A percentile compares a stretch with the other conserved stretches of the same genome.
These are phyloP conservation scores for Fusarium drepaniforme DNA, from an alignment of 2,329 filamentous ascomycete species.

Conservation along the genomic window DNA sequence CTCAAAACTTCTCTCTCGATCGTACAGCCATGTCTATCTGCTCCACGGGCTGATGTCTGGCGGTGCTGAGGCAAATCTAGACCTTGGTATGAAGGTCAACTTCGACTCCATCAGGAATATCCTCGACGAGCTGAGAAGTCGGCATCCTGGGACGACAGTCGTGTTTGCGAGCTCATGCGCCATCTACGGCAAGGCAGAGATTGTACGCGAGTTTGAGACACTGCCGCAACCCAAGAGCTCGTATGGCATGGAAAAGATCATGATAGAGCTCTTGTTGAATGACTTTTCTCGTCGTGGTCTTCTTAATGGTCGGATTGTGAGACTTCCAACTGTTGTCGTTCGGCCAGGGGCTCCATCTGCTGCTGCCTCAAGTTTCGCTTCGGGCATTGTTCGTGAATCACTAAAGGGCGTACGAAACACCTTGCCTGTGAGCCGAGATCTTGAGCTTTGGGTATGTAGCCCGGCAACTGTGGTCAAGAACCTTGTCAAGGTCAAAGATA, in stretches of 20 bases:
- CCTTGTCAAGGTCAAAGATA: conserved; percentile 56
- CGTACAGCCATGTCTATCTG: conserved; percentile 63
- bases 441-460: conserved; percentile 64
- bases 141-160: conserved; percentile 61
- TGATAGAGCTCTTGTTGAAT: conserved; percentile 61
- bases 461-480: conserved; percentile 62
- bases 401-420: conserved; percentile 57
- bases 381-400: conserved; percentile 70
- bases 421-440: conserved; percentile 59
- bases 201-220: conserved; percentile 20
- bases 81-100: conserved; percentile 67
- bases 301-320: conserved; percentile 67
- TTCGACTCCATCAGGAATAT: conserved; percentile 66
- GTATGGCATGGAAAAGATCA: conserved; percentile 73
- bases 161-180: conserved; percentile 71
- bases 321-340: conserved; percentile 72
- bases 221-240: conserved; percentile 63
- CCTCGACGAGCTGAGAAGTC: conserved; percentile 61
- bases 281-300: conserved; percentile 61
- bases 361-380: conserved; percentile 70
- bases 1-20: conserved; percentile 43
- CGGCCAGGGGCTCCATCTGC: conserved; percentile 70
- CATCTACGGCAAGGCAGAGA: conserved; percentile 60
- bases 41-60: conserved; percentile 75
- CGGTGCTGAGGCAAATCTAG: conserved; percentile 69